Conservation (phyloP, 2,329 filamentous ascomycete genomes). For the Aspergillus felis region DNA sequence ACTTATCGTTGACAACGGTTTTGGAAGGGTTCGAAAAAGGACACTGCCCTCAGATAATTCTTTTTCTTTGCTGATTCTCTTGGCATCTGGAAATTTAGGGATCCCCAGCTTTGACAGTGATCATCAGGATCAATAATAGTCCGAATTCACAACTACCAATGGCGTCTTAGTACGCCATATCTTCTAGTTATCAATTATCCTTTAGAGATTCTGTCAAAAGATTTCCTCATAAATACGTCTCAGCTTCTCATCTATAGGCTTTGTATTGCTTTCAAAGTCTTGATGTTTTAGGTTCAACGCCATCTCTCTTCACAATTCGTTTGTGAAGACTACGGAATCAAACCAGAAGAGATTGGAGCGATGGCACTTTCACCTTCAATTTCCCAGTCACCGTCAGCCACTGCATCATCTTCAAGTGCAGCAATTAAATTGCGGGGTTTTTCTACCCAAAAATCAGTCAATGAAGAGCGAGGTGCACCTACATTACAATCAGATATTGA, state of each 20-base stretch:
- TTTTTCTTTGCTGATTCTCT: background rate
- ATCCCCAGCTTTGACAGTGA: constrained; percentile 4
- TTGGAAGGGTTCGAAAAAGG: background rate
- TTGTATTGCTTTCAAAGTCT: background rate
- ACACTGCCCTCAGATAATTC: background rate
- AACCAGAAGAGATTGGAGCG: background rate
- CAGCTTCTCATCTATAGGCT: background rate
- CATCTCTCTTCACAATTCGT: background rate
- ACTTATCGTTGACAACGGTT: background rate
- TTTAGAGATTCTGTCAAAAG: background rate
- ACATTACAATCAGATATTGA: constrained; percentile 23
- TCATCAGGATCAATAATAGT: constrained; percentile 30
- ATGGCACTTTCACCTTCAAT: constrained; percentile 44
- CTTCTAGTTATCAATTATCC: background rate
- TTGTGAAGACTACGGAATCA: background rate
- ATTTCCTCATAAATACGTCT: background rate
- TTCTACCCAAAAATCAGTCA: constrained; percentile 26
- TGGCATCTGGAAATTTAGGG: constrained; percentile 27
- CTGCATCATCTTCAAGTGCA: constrained; percentile 28
- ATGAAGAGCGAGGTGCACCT: constrained; percentile 13
- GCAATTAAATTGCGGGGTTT: constrained; percentile 33
- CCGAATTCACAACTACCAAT: constrained; percentile 12
- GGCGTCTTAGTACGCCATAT: background rate
- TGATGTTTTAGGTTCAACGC: background rate
- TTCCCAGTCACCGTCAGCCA: constrained; percentile 34